Percentiles rank a stretch among this genome's conserved stretches.
phyloP scores from a whole-genome alignment of 441 rosid species.

The Aleurites moluccanus region DNA sequence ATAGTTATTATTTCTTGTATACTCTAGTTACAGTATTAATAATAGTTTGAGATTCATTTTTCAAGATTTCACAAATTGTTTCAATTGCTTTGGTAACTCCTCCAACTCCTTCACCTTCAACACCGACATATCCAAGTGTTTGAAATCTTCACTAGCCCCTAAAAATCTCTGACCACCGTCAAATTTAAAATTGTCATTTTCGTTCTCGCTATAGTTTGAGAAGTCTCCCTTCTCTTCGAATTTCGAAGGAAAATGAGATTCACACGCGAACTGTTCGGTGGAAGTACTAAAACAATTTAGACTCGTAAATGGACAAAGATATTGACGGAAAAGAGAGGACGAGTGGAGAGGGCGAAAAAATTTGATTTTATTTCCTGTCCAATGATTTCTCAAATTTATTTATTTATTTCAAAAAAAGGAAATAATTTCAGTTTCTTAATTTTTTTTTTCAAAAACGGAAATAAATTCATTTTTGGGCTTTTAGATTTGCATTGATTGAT shows the following conservation, averaged over 20 bases:
- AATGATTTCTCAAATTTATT: no score
- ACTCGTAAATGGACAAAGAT: not conserved
- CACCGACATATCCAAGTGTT: conserved; percentile 40
- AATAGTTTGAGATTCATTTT: no score
- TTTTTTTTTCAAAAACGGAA: no score
- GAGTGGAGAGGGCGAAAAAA: not conserved
- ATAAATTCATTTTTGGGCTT: no score
- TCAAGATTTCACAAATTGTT: no score
- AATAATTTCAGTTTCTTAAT: no score
- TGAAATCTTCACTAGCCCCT: conserved; percentile 40
- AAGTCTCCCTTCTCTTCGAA: conserved; percentile 25
- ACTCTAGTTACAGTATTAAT: no score
- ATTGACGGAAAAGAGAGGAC: not conserved
- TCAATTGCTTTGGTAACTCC: conserved; percentile 82
- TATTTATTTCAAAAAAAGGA: no score
- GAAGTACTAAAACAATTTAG: conserved; percentile 39
- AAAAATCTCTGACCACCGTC: conserved; percentile 28
- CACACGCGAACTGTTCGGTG: conserved; percentile 46
- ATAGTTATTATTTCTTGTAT: no score
- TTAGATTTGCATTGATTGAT: no score
- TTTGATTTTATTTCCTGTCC: no score
- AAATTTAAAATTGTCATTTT: conserved; percentile 28
- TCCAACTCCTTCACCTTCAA: conserved; percentile 66
- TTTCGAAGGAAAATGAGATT: not conserved
- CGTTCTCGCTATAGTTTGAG: conserved; percentile 12